Evolutionary conservation across 2,329 filamentous ascomycete genomes (phyloP), one percentile per base, ranked within the genome.

Genomic region (Corinectria fuckeliana): DNA sequence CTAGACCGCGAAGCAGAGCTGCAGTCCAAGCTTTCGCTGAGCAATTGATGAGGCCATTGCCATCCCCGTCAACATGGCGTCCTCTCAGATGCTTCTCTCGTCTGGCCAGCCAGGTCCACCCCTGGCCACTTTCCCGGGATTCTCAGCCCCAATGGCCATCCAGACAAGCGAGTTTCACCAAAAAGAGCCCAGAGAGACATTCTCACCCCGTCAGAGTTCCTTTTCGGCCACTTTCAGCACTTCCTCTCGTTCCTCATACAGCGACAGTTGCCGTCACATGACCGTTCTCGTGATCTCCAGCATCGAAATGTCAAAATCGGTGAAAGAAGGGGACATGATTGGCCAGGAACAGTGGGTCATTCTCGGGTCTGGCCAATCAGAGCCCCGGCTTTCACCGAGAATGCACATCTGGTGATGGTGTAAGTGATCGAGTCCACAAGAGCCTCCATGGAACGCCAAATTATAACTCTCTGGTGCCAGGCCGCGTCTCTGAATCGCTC

Each of bases 391-490:
- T 45, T 58, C 57, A 68, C 66, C 66, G 66, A 59, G 28, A 60
- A 56, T 71, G 70, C 68, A 56, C 65, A 66, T 61, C 51, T 64
- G 66, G 66, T 53, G 73, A 72, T 72, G 72, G 75, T 77, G 76
- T 77, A 77, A 77, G 76, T 77, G 69, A 70, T 38, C 59, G 68
- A 65, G 69, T 67, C 68, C 67, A 70, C 69, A 75, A 54, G 73
- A 76, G 68, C 68, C 73, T 71, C 70, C 71, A 69, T 69, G 59
- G 68, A 67, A 74, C 68, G 70, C 71, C 74, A 72, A 71, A 75
- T 76, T 76, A 77, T 77, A 77, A 75, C 71, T 73, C 70, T 73
- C 70, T 69, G 69, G 71, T 71, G 73, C 72, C 74, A 76, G 73
- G 71, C 72, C 73, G 64, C 71, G 71, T 74, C 73, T 70, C 71